Base-by-base conservation (phyloP, 108 stramenopile species). In the Aurantiochytrium sp. region DNA sequence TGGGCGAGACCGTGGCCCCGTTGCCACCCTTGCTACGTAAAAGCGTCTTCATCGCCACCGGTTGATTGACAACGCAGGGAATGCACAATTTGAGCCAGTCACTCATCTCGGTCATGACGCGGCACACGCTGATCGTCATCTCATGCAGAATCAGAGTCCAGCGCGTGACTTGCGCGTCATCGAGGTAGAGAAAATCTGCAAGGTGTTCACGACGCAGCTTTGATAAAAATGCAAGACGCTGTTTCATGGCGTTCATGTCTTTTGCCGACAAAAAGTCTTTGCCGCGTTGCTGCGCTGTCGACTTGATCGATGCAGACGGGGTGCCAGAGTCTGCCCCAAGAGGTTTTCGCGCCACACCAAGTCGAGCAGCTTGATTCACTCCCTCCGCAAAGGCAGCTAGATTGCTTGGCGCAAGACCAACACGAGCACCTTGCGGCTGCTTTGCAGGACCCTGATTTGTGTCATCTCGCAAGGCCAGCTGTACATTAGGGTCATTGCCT, bases 61-160 rank as follows among this genome's bases (percentile, higher is more conserved):
- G 76, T 1, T 83, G 76, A 28, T 83, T 83, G 12, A 83, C 76
- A 6, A 83, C 76, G 51, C 76, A 83, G 12, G 76, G 76, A 53
- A 83, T 83, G 51, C 76, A 83, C 25, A 83, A 45, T 23, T 83
- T 83, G 25, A 83, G 76, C 76, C 76, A 83, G 76, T 83, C 76
- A 12, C 49, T 53, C 76, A 83, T 83, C 28, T 83, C 76, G 6
- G 51, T 53, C 76, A 83, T 83, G 25, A 53, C 45, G 19, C 28
- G 76, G 28, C 76, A 83, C 19, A 83, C 51, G 23, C 19, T 35
- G n/a, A 83, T 12, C 19, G 76, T 53, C 51, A 28, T 83, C 6
- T 83, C 49, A 2, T 45, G 45, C 4, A 83, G 51, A 35, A 53
- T 53, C 18, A 21, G 18, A 16, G 8, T 47, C 76, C 76, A 83